Conservation (phyloP, 164 flowering plant species). For the Umbilicus rupestris region DNA sequence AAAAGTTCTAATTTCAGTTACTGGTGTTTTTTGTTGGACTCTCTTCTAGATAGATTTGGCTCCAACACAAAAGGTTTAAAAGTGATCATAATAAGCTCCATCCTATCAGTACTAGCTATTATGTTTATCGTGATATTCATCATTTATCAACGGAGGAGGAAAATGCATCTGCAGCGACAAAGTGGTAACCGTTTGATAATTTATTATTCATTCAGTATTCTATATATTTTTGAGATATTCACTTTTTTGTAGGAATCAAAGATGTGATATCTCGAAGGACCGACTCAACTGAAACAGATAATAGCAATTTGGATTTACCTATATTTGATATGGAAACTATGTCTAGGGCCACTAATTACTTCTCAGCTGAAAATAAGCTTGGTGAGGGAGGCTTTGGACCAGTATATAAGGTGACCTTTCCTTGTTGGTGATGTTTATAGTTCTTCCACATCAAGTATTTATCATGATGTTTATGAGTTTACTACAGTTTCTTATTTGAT, state of each 20-base stretch:
- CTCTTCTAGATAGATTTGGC: background rate
- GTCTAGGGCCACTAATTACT: conserved; percentile 8
- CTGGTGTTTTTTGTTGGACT: background rate
- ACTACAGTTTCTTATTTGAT: background rate
- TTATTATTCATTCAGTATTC: background rate
- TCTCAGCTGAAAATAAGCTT: conserved; percentile 9
- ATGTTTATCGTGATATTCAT: background rate
- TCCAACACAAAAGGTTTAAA: background rate
- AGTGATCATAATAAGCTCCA: background rate
- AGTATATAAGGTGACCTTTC: conserved; percentile 3
- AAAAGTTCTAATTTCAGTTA: background rate
- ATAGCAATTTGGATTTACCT: conserved; percentile 11
- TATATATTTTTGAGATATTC: background rate
- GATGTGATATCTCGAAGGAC: background rate
- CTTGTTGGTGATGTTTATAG: background rate
- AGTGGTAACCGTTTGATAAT: background rate
- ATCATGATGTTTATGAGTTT: background rate
- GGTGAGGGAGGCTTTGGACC: conserved; percentile 11
- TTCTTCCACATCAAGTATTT: background rate
- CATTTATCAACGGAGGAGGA: conserved; percentile 1
- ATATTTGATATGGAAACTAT: conserved; percentile 9
- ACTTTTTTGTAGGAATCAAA: background rate
- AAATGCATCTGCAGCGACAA: background rate
- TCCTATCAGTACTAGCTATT: background rate
- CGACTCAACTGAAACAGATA: background rate